Evolutionary conservation across 306 rosid genomes (phyloP).

Genomic region (Acacia crassicarpa): DNA sequence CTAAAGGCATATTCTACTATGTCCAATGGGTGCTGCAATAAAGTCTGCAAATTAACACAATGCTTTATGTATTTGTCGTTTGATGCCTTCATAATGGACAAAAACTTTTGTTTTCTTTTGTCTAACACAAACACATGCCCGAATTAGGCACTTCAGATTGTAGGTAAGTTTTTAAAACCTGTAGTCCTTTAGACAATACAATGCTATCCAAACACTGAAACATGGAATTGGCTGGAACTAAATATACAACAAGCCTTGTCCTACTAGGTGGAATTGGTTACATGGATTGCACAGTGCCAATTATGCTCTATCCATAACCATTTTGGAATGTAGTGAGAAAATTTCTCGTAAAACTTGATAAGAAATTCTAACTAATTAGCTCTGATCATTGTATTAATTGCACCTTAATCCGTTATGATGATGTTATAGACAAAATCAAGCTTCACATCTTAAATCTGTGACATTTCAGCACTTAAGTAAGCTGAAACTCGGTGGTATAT

Average conservation of each 20-base stretch:
- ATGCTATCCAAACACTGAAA: background rate
- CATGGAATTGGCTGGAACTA: background rate
- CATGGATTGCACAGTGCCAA: no score
- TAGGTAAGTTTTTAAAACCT: background rate
- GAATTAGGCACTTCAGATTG: background rate
- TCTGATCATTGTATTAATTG: background rate
- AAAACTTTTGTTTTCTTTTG: background rate
- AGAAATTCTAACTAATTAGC: constrained; percentile 18
- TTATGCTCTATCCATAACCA: no score
- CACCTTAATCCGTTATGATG: constrained; percentile 25
- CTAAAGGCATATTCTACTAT: background rate
- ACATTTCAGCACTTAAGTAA: constrained; percentile 1
- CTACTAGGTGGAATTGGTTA: no score
- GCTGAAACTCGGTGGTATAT: constrained; percentile 22
- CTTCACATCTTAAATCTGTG: background rate
- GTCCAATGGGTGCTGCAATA: background rate
- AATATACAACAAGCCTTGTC: no score
- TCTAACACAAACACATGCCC: background rate
- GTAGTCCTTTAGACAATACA: background rate
- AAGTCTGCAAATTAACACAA: background rate
- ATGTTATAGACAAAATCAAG: constrained; percentile 6
- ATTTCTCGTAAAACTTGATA: background rate
- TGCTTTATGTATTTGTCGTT: background rate
- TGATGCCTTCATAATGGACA: background rate
- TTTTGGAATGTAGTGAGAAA: constrained; percentile 7